A percentile compares a stretch with the other conserved stretches of the same genome.
Evolutionary conservation across 108 stramenopile species (phyloP).

Genomic region (Stephanodiscus minutulus): DNA sequence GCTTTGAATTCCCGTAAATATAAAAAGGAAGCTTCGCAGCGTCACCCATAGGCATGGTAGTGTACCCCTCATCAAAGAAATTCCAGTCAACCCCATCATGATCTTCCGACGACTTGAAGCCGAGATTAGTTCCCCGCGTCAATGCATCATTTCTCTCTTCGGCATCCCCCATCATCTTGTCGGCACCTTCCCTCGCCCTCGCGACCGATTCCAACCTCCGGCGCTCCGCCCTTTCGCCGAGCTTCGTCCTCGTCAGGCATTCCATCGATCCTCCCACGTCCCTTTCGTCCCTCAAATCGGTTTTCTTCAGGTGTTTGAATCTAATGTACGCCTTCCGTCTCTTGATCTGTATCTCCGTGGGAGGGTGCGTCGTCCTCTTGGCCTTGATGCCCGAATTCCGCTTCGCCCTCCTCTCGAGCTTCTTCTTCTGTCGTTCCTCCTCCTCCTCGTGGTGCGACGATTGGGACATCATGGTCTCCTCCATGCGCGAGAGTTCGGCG

Average conservation of each 20-base stretch:
- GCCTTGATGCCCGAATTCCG: background rate
- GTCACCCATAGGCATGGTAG: slow-evolving; percentile 19
- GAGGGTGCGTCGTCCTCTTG: slow-evolving; percentile 3
- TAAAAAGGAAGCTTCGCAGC: slow-evolving; percentile 36
- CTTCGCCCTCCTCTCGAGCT: slow-evolving; percentile 14
- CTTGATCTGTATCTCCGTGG: slow-evolving; percentile 21
- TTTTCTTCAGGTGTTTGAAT: slow-evolving; percentile 26
- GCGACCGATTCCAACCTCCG: slow-evolving; percentile 27
- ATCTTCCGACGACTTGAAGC: background rate
- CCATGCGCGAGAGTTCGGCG: slow-evolving; percentile 37
- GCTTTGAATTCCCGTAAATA: slow-evolving; percentile 19
- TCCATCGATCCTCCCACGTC: slow-evolving; percentile 44
- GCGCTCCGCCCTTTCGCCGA: slow-evolving; percentile 19
- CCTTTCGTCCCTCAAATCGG: slow-evolving; percentile 31
- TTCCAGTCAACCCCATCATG: slow-evolving; percentile 27
- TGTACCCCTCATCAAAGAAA: slow-evolving; percentile 32
- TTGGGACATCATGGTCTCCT: slow-evolving; percentile 36
- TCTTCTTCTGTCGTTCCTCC: slow-evolving; percentile 31
- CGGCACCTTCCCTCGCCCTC: slow-evolving; percentile 10
- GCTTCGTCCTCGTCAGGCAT: slow-evolving; percentile 19
- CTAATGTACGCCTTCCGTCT: slow-evolving; percentile 6
- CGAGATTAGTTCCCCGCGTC: background rate
- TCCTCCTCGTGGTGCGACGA: slow-evolving; percentile 40
- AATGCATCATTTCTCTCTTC: background rate
- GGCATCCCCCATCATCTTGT: slow-evolving; percentile 2